Percentiles rank a stretch among this genome's conserved stretches.
phyloP scores from a whole-genome alignment of 2,329 filamentous ascomycete genomes.

The Ophiobolus disseminans region DNA sequence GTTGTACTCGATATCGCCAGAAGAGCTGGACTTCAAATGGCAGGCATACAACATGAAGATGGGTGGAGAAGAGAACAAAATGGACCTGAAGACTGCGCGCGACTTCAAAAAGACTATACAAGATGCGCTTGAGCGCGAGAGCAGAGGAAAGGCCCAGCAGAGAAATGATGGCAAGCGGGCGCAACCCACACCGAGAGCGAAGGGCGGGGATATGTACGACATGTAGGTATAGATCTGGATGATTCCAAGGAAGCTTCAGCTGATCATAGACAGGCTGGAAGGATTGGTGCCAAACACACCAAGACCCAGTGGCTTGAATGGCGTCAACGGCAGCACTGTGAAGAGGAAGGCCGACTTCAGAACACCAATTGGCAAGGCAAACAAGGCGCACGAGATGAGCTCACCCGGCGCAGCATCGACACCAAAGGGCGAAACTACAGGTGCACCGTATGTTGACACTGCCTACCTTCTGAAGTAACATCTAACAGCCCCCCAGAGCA shows the following conservation, averaged over 20 bases:
- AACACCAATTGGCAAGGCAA: conserved; percentile 57
- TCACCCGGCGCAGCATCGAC: conserved; percentile 56
- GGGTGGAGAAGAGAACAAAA: conserved; percentile 76
- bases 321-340: conserved; percentile 55
- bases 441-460: conserved; percentile 47
- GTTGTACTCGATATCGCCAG: conserved; percentile 77
- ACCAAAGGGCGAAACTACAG: conserved; percentile 44
- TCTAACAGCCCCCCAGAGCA: conserved; percentile 49
- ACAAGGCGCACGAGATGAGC: conserved; percentile 52
- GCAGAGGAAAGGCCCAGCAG: conserved; percentile 69
- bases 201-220: conserved; percentile 74
- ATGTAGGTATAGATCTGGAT: conserved; percentile 62
- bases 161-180: conserved; percentile 67
- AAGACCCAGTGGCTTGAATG: conserved; percentile 47
- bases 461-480: not conserved
- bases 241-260: not conserved
- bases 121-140: conserved; percentile 80
- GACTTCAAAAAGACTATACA: conserved; percentile 87
- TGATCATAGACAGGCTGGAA: conserved; percentile 51
- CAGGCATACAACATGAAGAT: conserved; percentile 97
- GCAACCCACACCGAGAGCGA: conserved; percentile 65
- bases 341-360: conserved; percentile 63
- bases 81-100: conserved; percentile 73
- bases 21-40: conserved; percentile 98
- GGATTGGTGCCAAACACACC: conserved; percentile 56